Conservation (phyloP, 1,139 yeast species). For the Suhomyces taliae region DNA sequence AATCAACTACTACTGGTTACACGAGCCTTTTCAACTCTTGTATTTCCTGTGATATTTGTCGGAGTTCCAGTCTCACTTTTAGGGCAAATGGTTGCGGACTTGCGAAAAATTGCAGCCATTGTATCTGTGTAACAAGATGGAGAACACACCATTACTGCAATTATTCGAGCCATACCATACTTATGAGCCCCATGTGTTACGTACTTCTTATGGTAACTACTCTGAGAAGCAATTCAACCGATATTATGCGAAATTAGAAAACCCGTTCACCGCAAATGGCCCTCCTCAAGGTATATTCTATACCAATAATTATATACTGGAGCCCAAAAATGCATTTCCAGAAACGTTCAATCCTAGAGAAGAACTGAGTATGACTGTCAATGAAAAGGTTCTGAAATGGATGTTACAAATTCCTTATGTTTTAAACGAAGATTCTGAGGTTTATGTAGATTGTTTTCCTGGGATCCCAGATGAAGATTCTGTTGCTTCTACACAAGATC, state of each 20-base stretch:
- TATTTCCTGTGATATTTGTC: too few relatives aligned
- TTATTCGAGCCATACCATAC: background rate
- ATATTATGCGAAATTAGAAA: background rate
- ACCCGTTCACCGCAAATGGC: background rate
- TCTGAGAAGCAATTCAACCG: background rate
- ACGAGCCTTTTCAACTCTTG: too few relatives aligned
- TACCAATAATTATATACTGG: background rate
- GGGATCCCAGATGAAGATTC: slow-evolving; percentile 35
- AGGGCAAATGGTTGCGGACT: too few relatives aligned
- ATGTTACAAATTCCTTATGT: slow-evolving; percentile 52
- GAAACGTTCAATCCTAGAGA: slow-evolving; percentile 54
- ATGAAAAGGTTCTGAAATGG: slow-evolving; percentile 67
- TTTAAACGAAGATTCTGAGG: slow-evolving; percentile 20
- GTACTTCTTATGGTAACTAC: background rate
- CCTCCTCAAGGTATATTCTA: slow-evolving; percentile 7
- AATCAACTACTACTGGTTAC: too few relatives aligned
- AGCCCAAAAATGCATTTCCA: slow-evolving; percentile 2
- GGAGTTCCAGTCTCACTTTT: too few relatives aligned
- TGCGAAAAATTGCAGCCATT: background rate
- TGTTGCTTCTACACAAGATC: slow-evolving; percentile 14
- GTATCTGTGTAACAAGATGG: background rate
- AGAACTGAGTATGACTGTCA: slow-evolving; percentile 57
- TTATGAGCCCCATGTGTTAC: background rate
- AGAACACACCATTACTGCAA: background rate
- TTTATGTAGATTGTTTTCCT: slow-evolving; percentile 43